Conservation (phyloP, 1,139 yeast genomes). For the Nematodospora anomalae region DNA sequence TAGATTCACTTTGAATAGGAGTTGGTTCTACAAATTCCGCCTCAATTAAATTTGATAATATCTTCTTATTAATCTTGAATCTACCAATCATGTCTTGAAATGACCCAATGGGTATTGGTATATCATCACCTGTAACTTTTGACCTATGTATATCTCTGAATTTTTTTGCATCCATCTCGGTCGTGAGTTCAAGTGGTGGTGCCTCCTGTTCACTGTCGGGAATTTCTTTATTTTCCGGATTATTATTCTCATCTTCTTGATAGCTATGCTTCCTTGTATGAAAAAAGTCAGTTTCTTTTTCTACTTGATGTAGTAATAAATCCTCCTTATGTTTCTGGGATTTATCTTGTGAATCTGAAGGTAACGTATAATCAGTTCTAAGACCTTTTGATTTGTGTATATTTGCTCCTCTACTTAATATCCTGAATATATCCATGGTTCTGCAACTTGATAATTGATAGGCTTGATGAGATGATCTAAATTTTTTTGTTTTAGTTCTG, state of each 20-base stretch:
- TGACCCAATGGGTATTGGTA: conserved; percentile 86
- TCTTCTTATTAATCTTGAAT: conserved; percentile 61
- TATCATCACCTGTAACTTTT: conserved; percentile 73
- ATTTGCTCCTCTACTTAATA: conserved; percentile 82
- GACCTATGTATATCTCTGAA: conserved; percentile 58
- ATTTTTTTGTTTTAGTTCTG: conserved; percentile 3
- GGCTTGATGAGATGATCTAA: not conserved
- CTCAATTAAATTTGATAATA: conserved; percentile 64
- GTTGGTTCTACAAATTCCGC: conserved; percentile 84
- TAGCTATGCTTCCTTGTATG: conserved; percentile 48
- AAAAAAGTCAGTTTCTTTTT: conserved; percentile 70
- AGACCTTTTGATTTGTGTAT: conserved; percentile 54
- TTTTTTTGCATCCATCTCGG: conserved; percentile 54
- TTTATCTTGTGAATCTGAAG: conserved; percentile 22
- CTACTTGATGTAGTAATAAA: conserved; percentile 45
- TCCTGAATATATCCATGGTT: conserved; percentile 89
- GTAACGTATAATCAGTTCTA: conserved; percentile 46
- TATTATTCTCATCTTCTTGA: conserved; percentile 9
- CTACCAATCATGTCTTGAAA: conserved; percentile 75
- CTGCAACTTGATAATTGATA: conserved; percentile 1
- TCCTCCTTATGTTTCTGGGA: conserved; percentile 33
- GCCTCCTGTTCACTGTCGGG: conserved; percentile 24
- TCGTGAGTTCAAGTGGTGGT: conserved; percentile 49
- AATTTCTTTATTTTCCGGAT: conserved; percentile 18
- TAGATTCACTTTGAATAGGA: conserved; percentile 84